Base-by-base conservation (phyloP, 306 rosid species). In the Vigna trinervia region DNA sequence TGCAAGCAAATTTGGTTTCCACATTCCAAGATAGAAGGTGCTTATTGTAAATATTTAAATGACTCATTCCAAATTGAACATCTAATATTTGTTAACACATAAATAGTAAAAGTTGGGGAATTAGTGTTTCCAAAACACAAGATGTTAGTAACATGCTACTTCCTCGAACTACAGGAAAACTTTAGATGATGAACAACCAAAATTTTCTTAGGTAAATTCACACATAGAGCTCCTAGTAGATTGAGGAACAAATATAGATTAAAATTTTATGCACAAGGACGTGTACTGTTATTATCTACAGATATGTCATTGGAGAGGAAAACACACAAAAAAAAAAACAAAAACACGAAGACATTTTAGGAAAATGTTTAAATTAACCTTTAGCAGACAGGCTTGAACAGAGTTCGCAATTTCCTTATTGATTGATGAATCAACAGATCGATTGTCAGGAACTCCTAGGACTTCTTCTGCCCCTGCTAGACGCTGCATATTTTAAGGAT, bases 401-500 rank as follows among this genome's bases (percentile, higher is more conserved):
- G 91, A 86, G 63, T 84, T 81, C 84, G 79, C 84, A 74, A 92
- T 87, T 79, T 86, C 91, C 80, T 85, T 77, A 51, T 68, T 73
- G 75, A 88, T 84, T 7, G 86, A 78, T 52, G 90, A 32, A 72
- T 69, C 67, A 65, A 82, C 66, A 41, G 75, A 74, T 54, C 28
- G 84, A 28, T 71, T 84, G 68, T 88, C 82, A 52, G 91, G 88
- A 77, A 83, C 73, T 53, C 74, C 69, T 46, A 75, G 50, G 69
- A 89, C 87, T 85, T 92, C 97, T 84, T 92, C 97, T 66, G 91
- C 90, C 80, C 91, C 90, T 47, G 97, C 97, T 78, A 89, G 83
- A 46, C 89, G 91, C 94, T 92, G 92, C 83, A 50, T 53, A 75
- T 82, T 84, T 69, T 66, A 76, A 39, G 74, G 76, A 66, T 47